Evolutionary conservation across 768 basidiomycete species (phyloP).

Genomic region (Pulveroboletus sp.): DNA sequence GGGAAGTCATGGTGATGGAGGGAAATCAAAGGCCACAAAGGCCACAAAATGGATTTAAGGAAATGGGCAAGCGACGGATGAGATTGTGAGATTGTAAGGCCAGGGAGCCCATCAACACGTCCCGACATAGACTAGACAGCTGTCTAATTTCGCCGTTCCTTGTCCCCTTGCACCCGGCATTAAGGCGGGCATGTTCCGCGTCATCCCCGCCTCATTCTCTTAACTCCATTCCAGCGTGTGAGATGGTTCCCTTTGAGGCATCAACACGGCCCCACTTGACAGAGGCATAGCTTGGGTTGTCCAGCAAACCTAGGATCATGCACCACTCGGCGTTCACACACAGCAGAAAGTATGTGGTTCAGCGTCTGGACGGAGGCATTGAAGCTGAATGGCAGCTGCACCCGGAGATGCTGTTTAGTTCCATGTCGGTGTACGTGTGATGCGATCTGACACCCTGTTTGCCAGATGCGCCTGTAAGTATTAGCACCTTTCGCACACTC

Average conservation of each 20-base stretch:
- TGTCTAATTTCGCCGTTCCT: too few species aligned
- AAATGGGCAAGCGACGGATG: not conserved
- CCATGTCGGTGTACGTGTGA: conserved; percentile 45
- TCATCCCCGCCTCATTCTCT: too few species aligned
- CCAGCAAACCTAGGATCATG: not conserved
- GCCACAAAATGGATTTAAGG: conserved; percentile 7
- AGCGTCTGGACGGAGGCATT: not conserved
- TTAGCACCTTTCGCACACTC: conserved; percentile 35
- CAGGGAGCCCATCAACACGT: not conserved
- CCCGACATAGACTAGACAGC: not conserved
- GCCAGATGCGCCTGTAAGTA: conserved; percentile 65
- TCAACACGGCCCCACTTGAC: too few species aligned
- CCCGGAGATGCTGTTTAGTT: conserved; percentile 54
- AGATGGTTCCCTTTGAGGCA: too few species aligned
- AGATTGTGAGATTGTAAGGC: not conserved
- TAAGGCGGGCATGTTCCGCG: too few species aligned
- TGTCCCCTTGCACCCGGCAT: too few species aligned
- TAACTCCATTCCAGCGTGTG: too few species aligned
- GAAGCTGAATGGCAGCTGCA: conserved; percentile 46
- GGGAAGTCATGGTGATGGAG: conserved; percentile 25
- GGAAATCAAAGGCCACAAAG: conserved; percentile 7
- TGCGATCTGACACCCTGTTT: conserved; percentile 2
- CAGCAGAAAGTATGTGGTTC: conserved; percentile 40
- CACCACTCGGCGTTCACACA: conserved; percentile 50
- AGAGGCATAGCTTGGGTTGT: too few species aligned